Base-by-base conservation (phyloP, 2,329 filamentous ascomycete species). In the Curvularia verruculosa region DNA sequence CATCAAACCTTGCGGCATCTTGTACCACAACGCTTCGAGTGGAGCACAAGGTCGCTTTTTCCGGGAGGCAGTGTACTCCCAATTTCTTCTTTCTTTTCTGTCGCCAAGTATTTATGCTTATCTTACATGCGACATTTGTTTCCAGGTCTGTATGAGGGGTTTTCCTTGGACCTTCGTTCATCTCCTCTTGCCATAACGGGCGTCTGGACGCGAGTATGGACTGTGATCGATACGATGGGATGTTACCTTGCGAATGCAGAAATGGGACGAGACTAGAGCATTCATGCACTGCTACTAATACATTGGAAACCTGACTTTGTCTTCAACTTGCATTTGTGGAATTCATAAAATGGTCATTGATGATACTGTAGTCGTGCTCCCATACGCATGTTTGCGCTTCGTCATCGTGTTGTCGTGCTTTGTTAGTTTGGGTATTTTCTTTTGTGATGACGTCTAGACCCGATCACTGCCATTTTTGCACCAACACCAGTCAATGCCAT, bases 21-120 rank as follows among this genome's bases (percentile, higher is more conserved):
- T 66, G 66, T 63, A 58, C 59, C 63, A 67, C 66, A 68, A 67
- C 65, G 60, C 43, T 66, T 63, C 52, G 59, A 63, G 66, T 65
- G 61, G 63, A 36, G 37, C 51, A 58, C 61, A 66, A 47, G 52
- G 63, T 50, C 54, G 60, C 58, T 61, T 64, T 61, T 58, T 48
- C 50, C 56, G 57, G 55, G 59, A 59, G 60, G 53, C 58, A 63
- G 55, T 63, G 58, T 55, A 52, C 49, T 62, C 60, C 55, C 56
- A 24, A 28, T 44, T 57, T 54, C 23, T 58, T 60, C 28, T 41
- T 56, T 62, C 41, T 52, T 52, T 39, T 56, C 28, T 37, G 45
- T 53, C 61, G 52, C 54, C 49, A 52, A 55, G 49, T 55, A 56
- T 60, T 52, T 52, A 59, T 54, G 54, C 63, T 49, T 59, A 43